A percentile compares a stretch with the other conserved stretches of the same genome.
phyloP scores from a whole-genome alignment of 2,329 filamentous ascomycete genomes.

The Pseudogymnoascus sp. region DNA sequence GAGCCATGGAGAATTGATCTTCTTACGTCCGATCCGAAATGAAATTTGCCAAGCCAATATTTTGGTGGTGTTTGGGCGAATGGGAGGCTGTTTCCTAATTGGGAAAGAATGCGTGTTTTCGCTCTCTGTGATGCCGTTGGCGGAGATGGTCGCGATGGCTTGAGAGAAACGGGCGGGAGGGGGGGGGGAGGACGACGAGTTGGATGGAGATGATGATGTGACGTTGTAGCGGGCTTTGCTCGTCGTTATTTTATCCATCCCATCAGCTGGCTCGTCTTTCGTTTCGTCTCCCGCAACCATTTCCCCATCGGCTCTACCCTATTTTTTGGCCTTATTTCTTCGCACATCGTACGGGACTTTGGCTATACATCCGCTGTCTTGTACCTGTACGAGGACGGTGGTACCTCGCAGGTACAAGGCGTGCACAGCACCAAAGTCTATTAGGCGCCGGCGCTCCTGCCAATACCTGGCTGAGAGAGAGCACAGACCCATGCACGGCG shows the following conservation, averaged over 20 bases:
- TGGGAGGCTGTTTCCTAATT: neutral
- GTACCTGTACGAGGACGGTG: neutral
- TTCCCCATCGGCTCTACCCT: neutral
- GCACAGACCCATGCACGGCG: neutral
- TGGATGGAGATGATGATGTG: neutral
- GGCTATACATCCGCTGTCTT: neutral
- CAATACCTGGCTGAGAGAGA: neutral
- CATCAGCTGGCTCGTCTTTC: neutral
- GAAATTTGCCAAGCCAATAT: neutral
- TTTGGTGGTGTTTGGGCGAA: neutral
- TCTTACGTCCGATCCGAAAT: neutral
- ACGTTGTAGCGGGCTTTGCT: neutral
- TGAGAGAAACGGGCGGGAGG: neutral
- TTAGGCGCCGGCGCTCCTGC: neutral
- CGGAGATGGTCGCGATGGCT: neutral
- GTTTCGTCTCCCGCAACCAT: neutral
- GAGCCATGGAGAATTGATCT: neutral
- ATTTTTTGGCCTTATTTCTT: neutral
- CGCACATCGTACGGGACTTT: neutral
- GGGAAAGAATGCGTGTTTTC: neutral
- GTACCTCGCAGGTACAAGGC: neutral
- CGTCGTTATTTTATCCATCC: constrained; percentile 4
- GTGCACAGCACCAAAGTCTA: constrained; percentile 2
- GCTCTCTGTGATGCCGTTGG: neutral
- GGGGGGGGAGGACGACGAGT: neutral